Conservation (phyloP, 768 basidiomycete genomes). For the Leucosporidium scottii region DNA sequence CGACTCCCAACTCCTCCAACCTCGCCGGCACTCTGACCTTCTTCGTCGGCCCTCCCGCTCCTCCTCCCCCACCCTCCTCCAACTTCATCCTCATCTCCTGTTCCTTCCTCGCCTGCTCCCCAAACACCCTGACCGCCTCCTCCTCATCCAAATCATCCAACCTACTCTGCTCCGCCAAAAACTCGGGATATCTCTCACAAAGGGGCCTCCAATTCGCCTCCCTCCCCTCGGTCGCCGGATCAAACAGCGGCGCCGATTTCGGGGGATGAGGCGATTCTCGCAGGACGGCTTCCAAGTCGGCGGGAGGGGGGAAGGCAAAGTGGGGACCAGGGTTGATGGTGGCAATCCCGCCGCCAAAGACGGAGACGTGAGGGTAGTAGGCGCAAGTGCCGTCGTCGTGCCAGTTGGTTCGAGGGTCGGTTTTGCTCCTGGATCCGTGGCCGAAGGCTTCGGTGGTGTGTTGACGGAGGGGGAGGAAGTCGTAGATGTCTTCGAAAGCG, state of each 20-base stretch:
- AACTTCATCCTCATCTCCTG: neutral
- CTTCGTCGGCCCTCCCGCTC: neutral
- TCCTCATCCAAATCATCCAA: constrained; percentile 71
- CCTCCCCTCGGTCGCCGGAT: constrained; percentile 25
- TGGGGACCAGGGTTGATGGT: constrained; percentile 80
- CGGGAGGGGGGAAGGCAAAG: constrained; percentile 72
- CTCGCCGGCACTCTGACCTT: neutral
- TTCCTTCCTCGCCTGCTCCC: neutral
- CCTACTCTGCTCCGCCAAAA: constrained; percentile 70
- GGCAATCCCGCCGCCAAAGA: constrained; percentile 83
- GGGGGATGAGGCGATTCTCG: constrained; percentile 38
- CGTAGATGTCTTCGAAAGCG: constrained; percentile 82
- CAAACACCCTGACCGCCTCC: constrained; percentile 4
- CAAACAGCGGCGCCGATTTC: constrained; percentile 35
- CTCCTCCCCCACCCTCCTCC: neutral
- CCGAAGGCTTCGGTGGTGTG: constrained; percentile 54
- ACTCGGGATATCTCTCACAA: constrained; percentile 77
- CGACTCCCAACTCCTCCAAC: neutral
- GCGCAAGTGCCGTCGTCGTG: constrained; percentile 93
- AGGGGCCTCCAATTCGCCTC: constrained; percentile 63
- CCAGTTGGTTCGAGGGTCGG: constrained; percentile 58
- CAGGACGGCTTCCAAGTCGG: constrained; percentile 65
- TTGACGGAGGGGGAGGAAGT: constrained; percentile 73
- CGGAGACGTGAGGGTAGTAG: constrained; percentile 89
- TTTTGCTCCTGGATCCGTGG: constrained; percentile 44